phyloP scores from a whole-genome alignment of 2,329 filamentous ascomycete species.

The Stylonectria norvegica region DNA sequence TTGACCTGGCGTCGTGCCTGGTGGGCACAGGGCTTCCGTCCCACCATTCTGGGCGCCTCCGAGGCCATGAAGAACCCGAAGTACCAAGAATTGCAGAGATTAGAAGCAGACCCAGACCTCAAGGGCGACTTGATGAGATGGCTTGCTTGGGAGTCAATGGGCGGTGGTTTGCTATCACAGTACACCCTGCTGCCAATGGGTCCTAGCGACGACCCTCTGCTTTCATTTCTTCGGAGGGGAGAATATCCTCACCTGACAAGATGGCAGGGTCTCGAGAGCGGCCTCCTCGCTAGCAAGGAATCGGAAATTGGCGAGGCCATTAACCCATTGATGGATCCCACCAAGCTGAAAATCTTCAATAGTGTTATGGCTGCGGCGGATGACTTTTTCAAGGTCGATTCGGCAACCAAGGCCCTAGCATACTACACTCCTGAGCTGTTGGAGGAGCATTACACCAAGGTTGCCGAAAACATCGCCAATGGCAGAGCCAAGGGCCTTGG shows the following conservation, averaged over 20 bases:
- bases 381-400: constrained; percentile 63
- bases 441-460: constrained; percentile 60
- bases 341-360: constrained; percentile 54
- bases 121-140: constrained; percentile 74
- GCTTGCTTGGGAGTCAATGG: constrained; percentile 92
- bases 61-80: constrained; percentile 82
- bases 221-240: constrained; percentile 71
- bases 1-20: constrained; percentile 88
- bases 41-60: constrained; percentile 71
- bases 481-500: constrained; percentile 59
- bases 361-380: constrained; percentile 60
- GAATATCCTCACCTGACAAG: constrained; percentile 71
- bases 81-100: constrained; percentile 65
- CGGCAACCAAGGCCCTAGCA: constrained; percentile 64
- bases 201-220: constrained; percentile 64
- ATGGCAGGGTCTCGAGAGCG: constrained; percentile 68
- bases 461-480: constrained; percentile 60
- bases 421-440: constrained; percentile 69
- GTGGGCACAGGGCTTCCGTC: constrained; percentile 91
- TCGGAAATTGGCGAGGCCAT: constrained; percentile 61
- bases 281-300: constrained; percentile 69
- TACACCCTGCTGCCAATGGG: constrained; percentile 85
- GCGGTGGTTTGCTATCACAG: constrained; percentile 74
- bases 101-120: constrained; percentile 58
- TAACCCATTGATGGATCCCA: constrained; percentile 50